phyloP scores from a whole-genome alignment of 2,329 filamentous ascomycete genomes.

The Phialophora macrospora region DNA sequence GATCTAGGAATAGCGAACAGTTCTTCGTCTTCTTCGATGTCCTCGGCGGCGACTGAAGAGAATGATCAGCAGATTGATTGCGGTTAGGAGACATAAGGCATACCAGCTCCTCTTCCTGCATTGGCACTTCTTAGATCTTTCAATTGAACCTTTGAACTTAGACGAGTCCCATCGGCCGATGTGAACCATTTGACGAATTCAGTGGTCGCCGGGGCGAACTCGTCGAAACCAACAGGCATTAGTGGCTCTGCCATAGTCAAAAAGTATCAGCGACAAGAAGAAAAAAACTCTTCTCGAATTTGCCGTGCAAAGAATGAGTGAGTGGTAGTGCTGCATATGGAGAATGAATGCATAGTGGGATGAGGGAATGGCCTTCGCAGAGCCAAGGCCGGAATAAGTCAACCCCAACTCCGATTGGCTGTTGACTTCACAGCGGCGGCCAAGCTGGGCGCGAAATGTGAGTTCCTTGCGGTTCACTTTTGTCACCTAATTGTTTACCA shows the following conservation, averaged over 20 bases:
- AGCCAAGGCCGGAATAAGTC: slow-evolving; percentile 12
- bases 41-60: slow-evolving; percentile 62
- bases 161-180: slow-evolving; percentile 55
- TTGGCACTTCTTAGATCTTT: slow-evolving; percentile 61
- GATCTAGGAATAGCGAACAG: slow-evolving; percentile 79
- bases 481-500: background rate
- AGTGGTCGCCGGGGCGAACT: slow-evolving; percentile 54
- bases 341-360: slow-evolving; percentile 20
- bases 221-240: slow-evolving; percentile 5
- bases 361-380: slow-evolving; percentile 11
- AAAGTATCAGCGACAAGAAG: background rate
- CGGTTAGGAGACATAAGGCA: slow-evolving; percentile 38
- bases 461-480: too few species aligned
- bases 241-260: slow-evolving; percentile 13
- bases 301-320: background rate
- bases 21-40: slow-evolving; percentile 74
- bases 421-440: background rate
- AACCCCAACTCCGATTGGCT: slow-evolving; percentile 14
- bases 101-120: slow-evolving; percentile 68
- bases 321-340: slow-evolving; percentile 3
- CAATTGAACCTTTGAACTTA: slow-evolving; percentile 64
- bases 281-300: background rate
- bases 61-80: slow-evolving; percentile 19
- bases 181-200: slow-evolving; percentile 64
- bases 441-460: too few species aligned